Conservation (phyloP, 2,329 filamentous ascomycete genomes). For the Calonectria crousiana region DNA sequence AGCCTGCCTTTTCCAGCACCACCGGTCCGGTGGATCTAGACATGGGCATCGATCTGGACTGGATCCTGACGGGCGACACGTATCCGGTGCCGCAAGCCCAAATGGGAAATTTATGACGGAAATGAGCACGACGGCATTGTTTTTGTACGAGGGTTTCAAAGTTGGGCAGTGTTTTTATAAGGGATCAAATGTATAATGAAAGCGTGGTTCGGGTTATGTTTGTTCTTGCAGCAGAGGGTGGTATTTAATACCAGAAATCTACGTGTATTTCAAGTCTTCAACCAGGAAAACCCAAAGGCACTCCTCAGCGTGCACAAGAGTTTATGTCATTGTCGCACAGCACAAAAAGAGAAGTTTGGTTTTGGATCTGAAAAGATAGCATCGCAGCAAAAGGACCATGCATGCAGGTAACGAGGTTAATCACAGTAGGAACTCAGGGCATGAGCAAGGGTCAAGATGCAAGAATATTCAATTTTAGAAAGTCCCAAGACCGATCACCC, state of each 20-base stretch:
- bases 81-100: conserved; percentile 18
- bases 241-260: neutral
- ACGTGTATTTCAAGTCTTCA: neutral
- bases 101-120: neutral
- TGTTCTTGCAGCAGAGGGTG: neutral
- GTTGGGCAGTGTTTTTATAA: neutral
- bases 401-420: neutral
- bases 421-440: neutral
- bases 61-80: conserved; percentile 35
- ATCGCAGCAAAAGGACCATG: neutral
- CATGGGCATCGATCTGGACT: conserved; percentile 33
- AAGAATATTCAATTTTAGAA: neutral
- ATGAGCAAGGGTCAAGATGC: neutral
- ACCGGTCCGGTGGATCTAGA: conserved; percentile 30
- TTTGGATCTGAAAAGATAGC: neutral
- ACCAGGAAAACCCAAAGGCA: neutral
- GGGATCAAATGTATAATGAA: neutral
- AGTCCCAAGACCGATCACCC: neutral
- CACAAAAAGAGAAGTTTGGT: neutral
- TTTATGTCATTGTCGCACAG: neutral
- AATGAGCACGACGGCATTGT: neutral
- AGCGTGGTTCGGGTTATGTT: neutral
- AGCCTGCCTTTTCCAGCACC: conserved; percentile 11
- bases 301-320: neutral
- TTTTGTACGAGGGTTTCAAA: neutral